A percentile compares a stretch with the other conserved stretches of the same genome.
phyloP scores from a whole-genome alignment of 2,329 filamentous ascomycete species.

The Colletotrichum camelliae region DNA sequence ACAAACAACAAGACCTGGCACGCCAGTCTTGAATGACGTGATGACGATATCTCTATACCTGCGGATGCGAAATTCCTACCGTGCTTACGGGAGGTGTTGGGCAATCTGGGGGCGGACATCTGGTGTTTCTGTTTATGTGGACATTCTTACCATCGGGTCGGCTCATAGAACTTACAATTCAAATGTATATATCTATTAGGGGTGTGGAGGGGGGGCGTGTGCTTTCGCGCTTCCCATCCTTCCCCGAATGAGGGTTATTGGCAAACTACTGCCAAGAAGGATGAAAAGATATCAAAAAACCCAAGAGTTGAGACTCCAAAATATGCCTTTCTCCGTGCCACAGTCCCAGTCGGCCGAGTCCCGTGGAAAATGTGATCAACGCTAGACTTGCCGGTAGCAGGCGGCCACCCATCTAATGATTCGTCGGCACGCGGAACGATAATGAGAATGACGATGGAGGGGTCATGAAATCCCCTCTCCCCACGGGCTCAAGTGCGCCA shows the following conservation, averaged over 20 bases:
- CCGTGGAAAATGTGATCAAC: not conserved
- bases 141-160: not conserved
- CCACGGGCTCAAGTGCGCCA: not conserved
- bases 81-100: not conserved
- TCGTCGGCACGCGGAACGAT: not conserved
- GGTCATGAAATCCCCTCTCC: not conserved
- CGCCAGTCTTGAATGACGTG: slow-evolving; percentile 14
- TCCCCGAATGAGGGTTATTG: not conserved
- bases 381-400: not conserved
- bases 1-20: not conserved
- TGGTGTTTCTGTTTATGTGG: slow-evolving; percentile 16
- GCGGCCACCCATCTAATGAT: not conserved
- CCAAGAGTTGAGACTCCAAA: not conserved
- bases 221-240: not conserved
- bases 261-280: not conserved
- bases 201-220: not conserved
- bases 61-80: not conserved
- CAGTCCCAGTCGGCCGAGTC: not conserved
- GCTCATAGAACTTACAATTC: slow-evolving; percentile 10
- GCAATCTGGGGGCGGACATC: not conserved
- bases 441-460: not conserved
- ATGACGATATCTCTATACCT: slow-evolving; percentile 21
- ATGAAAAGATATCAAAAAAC: not conserved
- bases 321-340: not conserved
- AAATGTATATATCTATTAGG: slow-evolving; percentile 17